These are phyloP conservation scores for Trichosporon faecale DNA, from an alignment of 1,284 basidiomycete genomes.

Conservation along the genomic window DNA sequence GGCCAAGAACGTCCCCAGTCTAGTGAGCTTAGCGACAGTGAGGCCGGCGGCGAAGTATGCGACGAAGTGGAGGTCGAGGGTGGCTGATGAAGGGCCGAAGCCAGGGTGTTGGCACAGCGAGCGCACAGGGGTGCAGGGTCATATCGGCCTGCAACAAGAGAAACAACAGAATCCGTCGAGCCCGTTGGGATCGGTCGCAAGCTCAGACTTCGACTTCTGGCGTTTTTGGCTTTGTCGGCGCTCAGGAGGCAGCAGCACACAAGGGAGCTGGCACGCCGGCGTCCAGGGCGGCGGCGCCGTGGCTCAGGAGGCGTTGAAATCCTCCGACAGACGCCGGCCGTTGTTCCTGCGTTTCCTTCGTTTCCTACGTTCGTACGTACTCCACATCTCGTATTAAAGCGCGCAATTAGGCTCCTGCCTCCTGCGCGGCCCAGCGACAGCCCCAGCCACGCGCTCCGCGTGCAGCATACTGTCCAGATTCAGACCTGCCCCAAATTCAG, in stretches of 20 bases:
- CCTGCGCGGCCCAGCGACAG: neutral
- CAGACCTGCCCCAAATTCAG: neutral
- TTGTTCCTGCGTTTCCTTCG: neutral
- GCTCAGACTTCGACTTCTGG: neutral
- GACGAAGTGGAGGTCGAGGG: neutral
- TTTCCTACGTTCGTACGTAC: neutral
- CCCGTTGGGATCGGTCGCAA: neutral
- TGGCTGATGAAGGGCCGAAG: neutral
- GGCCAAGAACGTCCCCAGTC: neutral
- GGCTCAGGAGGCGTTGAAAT: neutral
- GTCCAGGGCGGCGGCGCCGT: neutral
- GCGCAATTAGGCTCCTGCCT: neutral
- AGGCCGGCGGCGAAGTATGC: neutral
- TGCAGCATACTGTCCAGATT: neutral
- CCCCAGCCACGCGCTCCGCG: neutral
- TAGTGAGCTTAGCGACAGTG: neutral
- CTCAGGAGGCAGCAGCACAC: neutral
- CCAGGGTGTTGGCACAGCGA: neutral
- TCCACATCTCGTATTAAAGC: neutral
- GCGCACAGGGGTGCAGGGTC: neutral
- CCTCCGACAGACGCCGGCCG: slow-evolving; percentile 1
- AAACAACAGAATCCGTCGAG: neutral
- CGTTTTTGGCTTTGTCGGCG: slow-evolving; percentile 3
- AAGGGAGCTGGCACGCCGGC: neutral
- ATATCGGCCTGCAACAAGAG: neutral